A percentile compares a stretch with the other conserved stretches of the same genome.
Conservation (phyloP, 257 asterid species). For the Ligustrum vulgare region DNA sequence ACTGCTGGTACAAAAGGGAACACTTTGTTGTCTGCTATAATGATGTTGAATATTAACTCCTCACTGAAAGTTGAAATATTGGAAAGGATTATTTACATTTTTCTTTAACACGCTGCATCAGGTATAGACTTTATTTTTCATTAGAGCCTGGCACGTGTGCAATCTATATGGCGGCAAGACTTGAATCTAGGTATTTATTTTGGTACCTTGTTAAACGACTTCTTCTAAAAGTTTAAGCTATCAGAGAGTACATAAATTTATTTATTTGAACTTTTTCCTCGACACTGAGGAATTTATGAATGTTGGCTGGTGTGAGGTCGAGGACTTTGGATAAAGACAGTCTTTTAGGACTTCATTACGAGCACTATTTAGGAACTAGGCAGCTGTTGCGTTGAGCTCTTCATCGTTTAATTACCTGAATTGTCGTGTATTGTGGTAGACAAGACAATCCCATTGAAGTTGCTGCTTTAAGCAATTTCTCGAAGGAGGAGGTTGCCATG, state of each 20-base stretch:
- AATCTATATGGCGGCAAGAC: not conserved
- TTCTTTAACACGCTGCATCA: not conserved
- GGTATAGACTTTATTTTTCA: not conserved
- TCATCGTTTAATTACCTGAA: not conserved
- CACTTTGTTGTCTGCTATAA: not conserved
- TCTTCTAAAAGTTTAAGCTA: not conserved
- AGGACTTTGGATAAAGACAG: not conserved
- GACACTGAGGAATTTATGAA: not conserved
- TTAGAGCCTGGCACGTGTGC: not conserved
- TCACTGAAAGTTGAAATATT: not conserved
- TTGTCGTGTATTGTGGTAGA: not conserved
- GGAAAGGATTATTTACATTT: not conserved
- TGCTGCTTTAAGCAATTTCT: not conserved
- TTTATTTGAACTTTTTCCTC: not conserved
- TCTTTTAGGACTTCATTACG: not conserved
- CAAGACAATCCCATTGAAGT: not conserved
- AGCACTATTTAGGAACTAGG: not conserved
- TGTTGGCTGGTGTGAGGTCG: not conserved
- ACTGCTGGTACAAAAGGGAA: not conserved
- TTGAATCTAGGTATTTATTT: not conserved
- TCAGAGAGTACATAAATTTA: too few relatives aligned
- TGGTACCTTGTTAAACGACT: too few relatives aligned
- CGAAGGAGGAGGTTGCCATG: not conserved
- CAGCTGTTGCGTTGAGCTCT: not conserved
- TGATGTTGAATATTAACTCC: not conserved